Evolutionary conservation across 2,329 filamentous ascomycete species (phyloP).

Genomic region (Herpotrichia juniperi): DNA sequence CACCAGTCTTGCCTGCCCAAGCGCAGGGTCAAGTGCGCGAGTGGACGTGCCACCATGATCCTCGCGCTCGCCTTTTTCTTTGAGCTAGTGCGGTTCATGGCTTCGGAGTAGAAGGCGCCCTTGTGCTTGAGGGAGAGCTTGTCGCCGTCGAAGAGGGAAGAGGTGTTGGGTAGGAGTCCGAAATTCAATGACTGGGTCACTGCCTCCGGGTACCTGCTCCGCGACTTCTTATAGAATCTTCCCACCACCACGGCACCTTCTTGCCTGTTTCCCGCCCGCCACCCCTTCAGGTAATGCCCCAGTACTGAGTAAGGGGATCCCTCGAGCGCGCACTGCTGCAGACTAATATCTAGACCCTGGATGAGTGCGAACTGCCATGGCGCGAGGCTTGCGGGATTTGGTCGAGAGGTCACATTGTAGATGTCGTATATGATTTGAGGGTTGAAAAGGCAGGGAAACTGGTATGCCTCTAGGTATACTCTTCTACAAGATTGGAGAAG

Average conservation of each 20-base stretch:
- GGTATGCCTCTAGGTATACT: constrained; percentile 19
- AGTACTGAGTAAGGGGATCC: constrained; percentile 5
- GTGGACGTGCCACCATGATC: constrained; percentile 17
- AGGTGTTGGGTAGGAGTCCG: background rate
- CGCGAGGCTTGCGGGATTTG: no score
- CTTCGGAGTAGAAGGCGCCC: background rate
- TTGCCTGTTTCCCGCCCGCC: constrained; percentile 8
- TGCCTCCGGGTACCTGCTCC: background rate
- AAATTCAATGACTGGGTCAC: constrained; percentile 13
- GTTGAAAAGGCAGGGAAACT: constrained; percentile 18
- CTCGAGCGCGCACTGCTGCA: constrained; percentile 16
- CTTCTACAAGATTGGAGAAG: constrained; percentile 17
- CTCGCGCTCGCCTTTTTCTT: background rate
- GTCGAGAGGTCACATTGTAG: background rate
- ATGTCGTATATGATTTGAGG: constrained; percentile 13
- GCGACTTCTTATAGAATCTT: constrained; percentile 9
- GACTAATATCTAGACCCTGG: constrained; percentile 14
- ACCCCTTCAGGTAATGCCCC: constrained; percentile 3
- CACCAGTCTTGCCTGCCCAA: constrained; percentile 20
- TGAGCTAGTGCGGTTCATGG: background rate
- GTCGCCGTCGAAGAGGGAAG: constrained; percentile 3
- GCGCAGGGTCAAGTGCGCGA: constrained; percentile 20
- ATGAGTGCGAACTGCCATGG: constrained; percentile 23
- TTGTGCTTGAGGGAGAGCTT: constrained; percentile 4
- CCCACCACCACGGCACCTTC: constrained; percentile 11